Conservation (phyloP, 768 basidiomycete genomes). For the Dacryopinax primogenitus region DNA sequence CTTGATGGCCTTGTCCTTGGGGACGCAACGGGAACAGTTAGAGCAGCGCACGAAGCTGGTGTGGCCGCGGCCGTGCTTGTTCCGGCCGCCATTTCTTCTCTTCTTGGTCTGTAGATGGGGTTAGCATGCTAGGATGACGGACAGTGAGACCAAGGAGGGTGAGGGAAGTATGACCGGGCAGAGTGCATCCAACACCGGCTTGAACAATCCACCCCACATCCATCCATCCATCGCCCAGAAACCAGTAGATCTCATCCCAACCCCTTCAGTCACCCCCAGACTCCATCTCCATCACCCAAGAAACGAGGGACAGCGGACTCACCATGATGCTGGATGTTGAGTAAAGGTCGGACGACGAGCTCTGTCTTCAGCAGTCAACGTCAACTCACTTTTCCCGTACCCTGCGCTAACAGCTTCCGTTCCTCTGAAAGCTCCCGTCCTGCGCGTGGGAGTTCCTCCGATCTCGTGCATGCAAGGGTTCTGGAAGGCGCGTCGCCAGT, state of each 20-base stretch:
- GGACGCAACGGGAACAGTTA: slow-evolving; percentile 97
- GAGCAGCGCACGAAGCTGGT: slow-evolving; percentile 91
- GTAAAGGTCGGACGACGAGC: neutral
- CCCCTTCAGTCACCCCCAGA: too few relatives aligned
- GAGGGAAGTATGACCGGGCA: neutral
- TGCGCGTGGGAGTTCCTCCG: neutral
- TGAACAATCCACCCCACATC: neutral
- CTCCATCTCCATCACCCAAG: neutral
- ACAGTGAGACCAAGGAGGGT: neutral
- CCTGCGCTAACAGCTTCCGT: neutral
- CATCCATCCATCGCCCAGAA: neutral
- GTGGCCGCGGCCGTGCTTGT: slow-evolving; percentile 98
- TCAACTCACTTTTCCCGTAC: neutral
- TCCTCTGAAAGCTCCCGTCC: neutral
- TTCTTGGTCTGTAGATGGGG: slow-evolving; percentile 68
- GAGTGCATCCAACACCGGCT: neutral
- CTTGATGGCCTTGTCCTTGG: slow-evolving; percentile 99
- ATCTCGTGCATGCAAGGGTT: neutral
- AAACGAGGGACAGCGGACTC: neutral
- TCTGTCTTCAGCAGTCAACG: too few relatives aligned
- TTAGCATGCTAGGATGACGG: neutral
- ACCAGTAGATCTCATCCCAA: too few relatives aligned
- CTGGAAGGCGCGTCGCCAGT: neutral
- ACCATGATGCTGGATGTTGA: slow-evolving; percentile 2
- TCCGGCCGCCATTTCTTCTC: slow-evolving; percentile 97